A percentile compares a stretch with the other conserved stretches of the same genome.
phyloP scores from a whole-genome alignment of 2,329 filamentous ascomycete genomes.

The Biscogniauxia mediterranea region DNA sequence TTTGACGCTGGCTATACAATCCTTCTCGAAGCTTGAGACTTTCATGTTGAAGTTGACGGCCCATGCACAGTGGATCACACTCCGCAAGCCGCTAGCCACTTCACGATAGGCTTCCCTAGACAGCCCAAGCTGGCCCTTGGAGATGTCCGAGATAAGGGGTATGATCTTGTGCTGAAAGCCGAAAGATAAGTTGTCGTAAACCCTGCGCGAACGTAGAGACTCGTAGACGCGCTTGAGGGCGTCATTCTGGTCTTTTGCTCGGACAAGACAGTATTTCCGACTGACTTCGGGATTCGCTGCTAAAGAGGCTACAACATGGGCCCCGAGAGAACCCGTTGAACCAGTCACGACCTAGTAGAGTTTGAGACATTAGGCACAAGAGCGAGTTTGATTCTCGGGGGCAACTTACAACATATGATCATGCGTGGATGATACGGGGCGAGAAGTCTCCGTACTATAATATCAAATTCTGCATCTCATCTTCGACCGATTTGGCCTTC shows the following conservation, averaged over 20 bases:
- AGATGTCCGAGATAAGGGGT: constrained; percentile 40
- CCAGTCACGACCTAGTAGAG: constrained; percentile 53
- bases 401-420: constrained; percentile 16
- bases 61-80: constrained; percentile 47
- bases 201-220: constrained; percentile 29
- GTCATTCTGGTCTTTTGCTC: constrained; percentile 34
- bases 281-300: constrained; percentile 54
- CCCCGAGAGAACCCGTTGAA: constrained; percentile 63
- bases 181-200: constrained; percentile 31
- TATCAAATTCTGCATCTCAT: constrained; percentile 9
- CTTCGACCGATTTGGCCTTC: constrained; percentile 1
- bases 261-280: constrained; percentile 51
- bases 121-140: constrained; percentile 41
- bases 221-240: constrained; percentile 22
- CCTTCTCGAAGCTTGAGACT: constrained; percentile 47
- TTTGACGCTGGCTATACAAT: constrained; percentile 43
- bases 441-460: constrained; percentile 8
- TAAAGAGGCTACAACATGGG: constrained; percentile 59
- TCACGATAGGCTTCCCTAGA: constrained; percentile 23
- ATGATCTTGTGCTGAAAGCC: constrained; percentile 32
- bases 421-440: not conserved
- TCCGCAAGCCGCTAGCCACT: constrained; percentile 34
- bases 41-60: constrained; percentile 54
- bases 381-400: not conserved
- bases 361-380: not conserved